phyloP scores from a whole-genome alignment of 2,329 filamentous ascomycete species.

The Pestalotiopsis sp. region DNA sequence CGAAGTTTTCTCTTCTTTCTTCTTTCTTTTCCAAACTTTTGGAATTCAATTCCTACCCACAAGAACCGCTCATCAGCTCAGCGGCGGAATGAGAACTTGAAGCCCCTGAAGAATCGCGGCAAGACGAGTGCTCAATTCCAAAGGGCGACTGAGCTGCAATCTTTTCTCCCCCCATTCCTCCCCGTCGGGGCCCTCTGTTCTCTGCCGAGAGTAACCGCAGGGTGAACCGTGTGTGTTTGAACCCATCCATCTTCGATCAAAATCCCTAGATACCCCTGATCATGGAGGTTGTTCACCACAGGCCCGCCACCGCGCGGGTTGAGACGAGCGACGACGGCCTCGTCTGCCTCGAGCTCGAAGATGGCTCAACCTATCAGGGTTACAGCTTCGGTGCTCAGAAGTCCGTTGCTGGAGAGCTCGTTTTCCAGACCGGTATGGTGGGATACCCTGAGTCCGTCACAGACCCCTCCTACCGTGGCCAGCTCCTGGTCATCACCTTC shows the following conservation, averaged over 20 bases:
- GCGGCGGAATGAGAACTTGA: slow-evolving; percentile 15
- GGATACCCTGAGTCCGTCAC: slow-evolving; percentile 95
- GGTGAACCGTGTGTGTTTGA: slow-evolving; percentile 6
- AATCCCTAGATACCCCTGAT: slow-evolving; percentile 11
- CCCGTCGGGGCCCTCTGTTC: neutral
- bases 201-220: slow-evolving; percentile 11
- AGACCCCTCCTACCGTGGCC: slow-evolving; percentile 84
- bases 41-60: neutral
- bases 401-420: slow-evolving; percentile 93
- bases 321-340: slow-evolving; percentile 59
- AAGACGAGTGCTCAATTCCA: slow-evolving; percentile 5
- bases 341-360: slow-evolving; percentile 88
- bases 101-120: slow-evolving; percentile 4
- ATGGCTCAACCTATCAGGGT: slow-evolving; percentile 89
- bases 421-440: slow-evolving; percentile 99
- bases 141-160: slow-evolving; percentile 12
- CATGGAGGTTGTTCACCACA: slow-evolving; percentile 44
- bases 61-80: slow-evolving; percentile 3
- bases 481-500: slow-evolving; percentile 96
- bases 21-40: neutral
- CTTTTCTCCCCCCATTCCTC: slow-evolving; percentile 8
- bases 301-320: slow-evolving; percentile 65
- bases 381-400: slow-evolving; percentile 96
- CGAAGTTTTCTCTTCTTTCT: slow-evolving; percentile 4
- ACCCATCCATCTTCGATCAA: neutral